These are phyloP conservation scores for Bretschneidera sinensis DNA, from an alignment of 345 rosid genomes.

Conservation along the genomic window DNA sequence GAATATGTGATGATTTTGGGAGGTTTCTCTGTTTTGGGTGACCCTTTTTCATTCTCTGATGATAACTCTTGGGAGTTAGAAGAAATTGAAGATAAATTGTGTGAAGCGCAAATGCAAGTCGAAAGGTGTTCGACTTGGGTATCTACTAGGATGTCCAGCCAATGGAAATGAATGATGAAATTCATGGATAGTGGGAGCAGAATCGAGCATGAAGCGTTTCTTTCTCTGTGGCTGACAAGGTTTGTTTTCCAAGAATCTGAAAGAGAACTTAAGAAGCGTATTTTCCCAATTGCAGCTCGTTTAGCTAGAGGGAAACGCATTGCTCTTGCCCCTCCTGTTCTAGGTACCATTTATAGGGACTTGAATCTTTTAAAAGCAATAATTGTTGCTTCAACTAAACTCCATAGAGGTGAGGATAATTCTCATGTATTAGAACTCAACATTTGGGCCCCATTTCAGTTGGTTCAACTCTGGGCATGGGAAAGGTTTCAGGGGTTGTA, in stretches of 20 bases:
- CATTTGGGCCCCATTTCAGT: slow-evolving; percentile 27
- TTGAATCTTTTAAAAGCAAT: slow-evolving; percentile 22
- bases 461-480: slow-evolving; percentile 53
- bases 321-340: slow-evolving; percentile 42
- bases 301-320: slow-evolving; percentile 32
- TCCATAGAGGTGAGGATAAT: background rate
- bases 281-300: slow-evolving; percentile 27
- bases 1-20: too few species aligned
- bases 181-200: slow-evolving; percentile 29
- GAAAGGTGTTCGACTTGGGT: background rate
- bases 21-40: too few species aligned
- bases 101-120: slow-evolving; percentile 1
- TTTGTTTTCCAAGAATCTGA: slow-evolving; percentile 20
- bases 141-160: background rate
- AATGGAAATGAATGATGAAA: slow-evolving; percentile 20
- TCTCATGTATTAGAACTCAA: slow-evolving; percentile 6
- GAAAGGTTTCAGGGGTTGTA: slow-evolving; percentile 35
- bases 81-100: background rate
- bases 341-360: slow-evolving; percentile 37
- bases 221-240: slow-evolving; percentile 30
- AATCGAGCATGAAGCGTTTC: slow-evolving; percentile 42
- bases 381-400: background rate
- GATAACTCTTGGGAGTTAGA: too few species aligned
- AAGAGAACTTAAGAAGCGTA: background rate
- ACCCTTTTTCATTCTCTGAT: slow-evolving; percentile 29